phyloP scores from a whole-genome alignment of 1,284 basidiomycete species.

The Tylopilus orsonianus region DNA sequence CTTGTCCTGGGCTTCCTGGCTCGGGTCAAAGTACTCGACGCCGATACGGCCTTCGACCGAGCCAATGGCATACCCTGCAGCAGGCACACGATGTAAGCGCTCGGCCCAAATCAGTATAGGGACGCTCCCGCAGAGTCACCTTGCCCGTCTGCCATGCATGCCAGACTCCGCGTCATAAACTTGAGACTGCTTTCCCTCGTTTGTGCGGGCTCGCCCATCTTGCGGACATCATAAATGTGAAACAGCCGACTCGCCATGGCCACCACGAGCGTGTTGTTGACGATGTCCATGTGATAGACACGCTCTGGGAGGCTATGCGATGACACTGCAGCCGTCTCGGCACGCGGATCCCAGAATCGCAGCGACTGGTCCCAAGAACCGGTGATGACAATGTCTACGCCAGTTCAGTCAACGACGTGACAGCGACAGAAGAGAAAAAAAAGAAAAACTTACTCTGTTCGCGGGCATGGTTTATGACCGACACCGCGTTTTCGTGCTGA shows the following conservation, averaged over 20 bases:
- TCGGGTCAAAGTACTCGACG: constrained; percentile 94
- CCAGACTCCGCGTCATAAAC: constrained; percentile 89
- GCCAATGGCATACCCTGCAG: constrained; percentile 84
- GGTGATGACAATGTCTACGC: constrained; percentile 69
- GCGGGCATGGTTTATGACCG: constrained; percentile 57
- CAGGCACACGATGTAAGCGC: background rate
- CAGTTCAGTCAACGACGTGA: background rate
- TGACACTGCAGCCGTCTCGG: constrained; percentile 56
- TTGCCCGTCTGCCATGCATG: constrained; percentile 90
- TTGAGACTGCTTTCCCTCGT: constrained; percentile 91
- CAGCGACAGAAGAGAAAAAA: background rate
- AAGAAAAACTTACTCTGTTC: constrained; percentile 46
- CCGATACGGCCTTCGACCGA: constrained; percentile 96
- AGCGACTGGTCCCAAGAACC: constrained; percentile 91
- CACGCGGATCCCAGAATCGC: constrained; percentile 84
- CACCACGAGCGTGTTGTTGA: constrained; percentile 76
- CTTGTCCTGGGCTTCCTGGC: constrained; percentile 72
- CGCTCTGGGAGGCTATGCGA: constrained; percentile 76
- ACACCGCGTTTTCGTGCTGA: constrained; percentile 65
- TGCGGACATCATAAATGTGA: constrained; percentile 81
- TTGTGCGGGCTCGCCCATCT: constrained; percentile 72
- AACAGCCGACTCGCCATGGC: constrained; percentile 90
- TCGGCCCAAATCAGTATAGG: background rate
- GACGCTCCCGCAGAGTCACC: constrained; percentile 45
- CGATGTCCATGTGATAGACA: constrained; percentile 79